phyloP scores from a whole-genome alignment of 805 yeast genomes.

The Ogataea polymorpha region DNA sequence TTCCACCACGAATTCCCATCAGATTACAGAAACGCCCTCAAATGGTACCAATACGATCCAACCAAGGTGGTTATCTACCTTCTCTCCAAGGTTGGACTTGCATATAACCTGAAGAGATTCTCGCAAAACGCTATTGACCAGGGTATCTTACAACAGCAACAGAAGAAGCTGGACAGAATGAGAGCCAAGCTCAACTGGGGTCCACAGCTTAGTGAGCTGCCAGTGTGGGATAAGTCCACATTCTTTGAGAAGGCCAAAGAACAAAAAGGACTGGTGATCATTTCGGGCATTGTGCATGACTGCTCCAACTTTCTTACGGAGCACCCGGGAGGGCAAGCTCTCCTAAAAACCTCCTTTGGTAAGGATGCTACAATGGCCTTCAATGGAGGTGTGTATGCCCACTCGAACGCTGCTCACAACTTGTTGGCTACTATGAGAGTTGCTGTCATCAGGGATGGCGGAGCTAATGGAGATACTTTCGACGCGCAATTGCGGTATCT shows the following conservation, averaged over 20 bases:
- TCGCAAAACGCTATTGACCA: conserved; percentile 80
- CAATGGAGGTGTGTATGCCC: conserved; percentile 83
- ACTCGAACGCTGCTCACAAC: conserved; percentile 84
- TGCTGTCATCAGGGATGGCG: conserved; percentile 69
- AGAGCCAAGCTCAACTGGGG: conserved; percentile 73
- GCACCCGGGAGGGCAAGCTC: conserved; percentile 83
- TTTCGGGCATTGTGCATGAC: conserved; percentile 78
- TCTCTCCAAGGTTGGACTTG: conserved; percentile 62
- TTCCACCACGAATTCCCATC: conserved; percentile 90
- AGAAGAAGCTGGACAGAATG: conserved; percentile 68
- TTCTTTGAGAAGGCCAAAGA: conserved; percentile 50
- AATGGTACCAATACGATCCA: conserved; percentile 87
- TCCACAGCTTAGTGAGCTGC: conserved; percentile 58
- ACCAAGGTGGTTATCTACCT: conserved; percentile 62
- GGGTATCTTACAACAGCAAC: conserved; percentile 79
- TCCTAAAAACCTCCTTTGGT: conserved; percentile 67
- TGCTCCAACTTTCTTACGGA: conserved; percentile 64
- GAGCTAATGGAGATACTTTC: conserved; percentile 54
- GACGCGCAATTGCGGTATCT: conserved; percentile 40
- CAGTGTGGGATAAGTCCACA: conserved; percentile 69
- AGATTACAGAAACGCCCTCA: conserved; percentile 83
- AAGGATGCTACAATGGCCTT: conserved; percentile 83
- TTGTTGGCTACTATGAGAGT: conserved; percentile 79
- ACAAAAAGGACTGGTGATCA: conserved; percentile 58
- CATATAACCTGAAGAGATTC: conserved; percentile 71